Conservation (phyloP, 208 protist species). For the Acanthamoeba divionensis region DNA sequence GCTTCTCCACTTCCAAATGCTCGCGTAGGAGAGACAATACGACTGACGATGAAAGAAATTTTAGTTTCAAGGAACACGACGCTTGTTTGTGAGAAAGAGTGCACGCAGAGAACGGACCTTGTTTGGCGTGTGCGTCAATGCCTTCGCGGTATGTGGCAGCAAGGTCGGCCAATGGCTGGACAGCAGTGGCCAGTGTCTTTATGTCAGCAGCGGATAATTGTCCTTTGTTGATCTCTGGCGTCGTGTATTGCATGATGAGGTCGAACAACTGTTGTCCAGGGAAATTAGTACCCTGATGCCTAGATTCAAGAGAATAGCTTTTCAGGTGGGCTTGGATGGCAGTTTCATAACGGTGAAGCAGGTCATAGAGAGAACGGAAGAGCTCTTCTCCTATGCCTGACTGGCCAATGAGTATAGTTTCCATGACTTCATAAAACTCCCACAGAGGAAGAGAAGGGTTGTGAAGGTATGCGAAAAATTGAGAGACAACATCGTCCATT, state of each 20-base stretch:
- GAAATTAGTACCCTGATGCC: too few relatives aligned
- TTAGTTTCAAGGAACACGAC: too few relatives aligned
- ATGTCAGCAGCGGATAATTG: neutral
- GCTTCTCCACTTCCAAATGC: constrained; percentile 80
- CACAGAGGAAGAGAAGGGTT: neutral
- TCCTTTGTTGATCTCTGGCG: neutral
- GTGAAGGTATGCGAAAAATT: constrained; percentile 3
- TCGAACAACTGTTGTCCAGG: too few relatives aligned
- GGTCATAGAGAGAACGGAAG: neutral
- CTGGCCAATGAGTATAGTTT: too few relatives aligned
- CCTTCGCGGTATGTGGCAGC: constrained; percentile 42
- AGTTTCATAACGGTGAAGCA: neutral
- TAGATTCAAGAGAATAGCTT: too few relatives aligned
- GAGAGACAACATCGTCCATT: neutral
- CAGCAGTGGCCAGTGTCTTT: neutral
- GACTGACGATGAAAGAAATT: neutral
- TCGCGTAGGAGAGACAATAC: constrained; percentile 73
- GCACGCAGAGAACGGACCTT: too few relatives aligned
- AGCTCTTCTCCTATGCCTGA: too few relatives aligned
- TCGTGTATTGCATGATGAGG: too few relatives aligned
- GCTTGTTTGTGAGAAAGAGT: too few relatives aligned
- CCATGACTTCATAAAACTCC: neutral
- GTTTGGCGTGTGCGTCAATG: neutral
- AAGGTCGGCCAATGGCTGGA: constrained; percentile 40
- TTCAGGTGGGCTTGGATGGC: too few relatives aligned